Base-by-base conservation (phyloP, 805 yeast species). In the Ogataea zsoltii region DNA sequence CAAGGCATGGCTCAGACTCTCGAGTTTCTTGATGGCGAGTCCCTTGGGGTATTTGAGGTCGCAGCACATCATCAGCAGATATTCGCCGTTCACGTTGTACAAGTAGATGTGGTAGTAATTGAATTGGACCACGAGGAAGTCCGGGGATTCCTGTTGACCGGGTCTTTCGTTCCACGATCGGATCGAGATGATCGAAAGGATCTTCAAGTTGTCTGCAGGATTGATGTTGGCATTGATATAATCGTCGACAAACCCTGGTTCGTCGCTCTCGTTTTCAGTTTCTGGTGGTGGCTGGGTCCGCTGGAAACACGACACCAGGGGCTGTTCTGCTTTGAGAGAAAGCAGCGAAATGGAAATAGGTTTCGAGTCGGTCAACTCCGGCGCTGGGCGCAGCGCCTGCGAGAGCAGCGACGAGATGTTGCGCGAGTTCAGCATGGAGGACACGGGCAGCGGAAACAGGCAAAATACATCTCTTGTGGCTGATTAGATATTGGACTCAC, bases 341-440 rank as follows among this genome's bases (percentile, higher is more conserved):
- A 68, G 46, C 4, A 68, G 51, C 7, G 70, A 62, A 2, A 62
- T 54, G 3, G 67, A 57, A 2, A 57, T 39, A 3, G 72, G 70
- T 7, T 46, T 44, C 2, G 54, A 35, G 1, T 40, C 31, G 1
- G 67, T 55, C 12, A 65, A 36, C 21, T 51, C 56, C 1, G 62
- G 60, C 7, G 52, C 50, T 3, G 67, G 62, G 6, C 46, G 49
- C 12, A 66, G 46, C 3, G 55, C 54, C 49, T 63, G 66, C 4
- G 58, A 46, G 25, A 67, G 53, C 3, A 67, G 50, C 4, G 45
- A 39, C 3, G 63, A 50, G 21, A 66, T 41, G 41, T 60, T 57
- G 29, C 55, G 48, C 4, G 68, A 54, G 33, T 61, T 63, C 17
- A 66, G 53, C 70, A 66, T 66, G 17, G n/a, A 12, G 23, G 17